Conservation (phyloP, 1,139 yeast species). For the Scheffersomyces segobiensis region DNA sequence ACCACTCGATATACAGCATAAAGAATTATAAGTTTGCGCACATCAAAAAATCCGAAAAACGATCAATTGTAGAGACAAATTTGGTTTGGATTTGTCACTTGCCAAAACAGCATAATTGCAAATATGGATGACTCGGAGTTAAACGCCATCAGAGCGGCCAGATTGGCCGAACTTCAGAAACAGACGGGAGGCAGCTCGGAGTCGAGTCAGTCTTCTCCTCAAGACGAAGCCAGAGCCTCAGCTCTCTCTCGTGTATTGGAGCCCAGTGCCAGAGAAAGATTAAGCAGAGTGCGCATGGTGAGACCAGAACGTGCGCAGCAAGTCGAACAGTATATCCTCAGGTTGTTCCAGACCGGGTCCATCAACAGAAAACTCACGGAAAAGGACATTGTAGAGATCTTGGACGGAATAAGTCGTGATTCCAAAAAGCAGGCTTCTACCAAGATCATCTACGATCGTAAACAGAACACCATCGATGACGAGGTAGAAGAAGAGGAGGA, state of each 20-base stretch:
- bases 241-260: slow-evolving; percentile 71
- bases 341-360: slow-evolving; percentile 78
- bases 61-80: not conserved
- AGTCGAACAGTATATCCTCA: slow-evolving; percentile 80
- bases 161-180: slow-evolving; percentile 77
- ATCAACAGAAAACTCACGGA: slow-evolving; percentile 72
- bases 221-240: slow-evolving; percentile 35
- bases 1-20: not conserved
- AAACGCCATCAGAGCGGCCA: slow-evolving; percentile 85
- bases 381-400: slow-evolving; percentile 74
- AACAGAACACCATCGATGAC: slow-evolving; percentile 8
- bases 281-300: slow-evolving; percentile 84
- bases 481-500: slow-evolving; percentile 14
- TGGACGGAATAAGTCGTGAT: slow-evolving; percentile 82
- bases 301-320: slow-evolving; percentile 88
- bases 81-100: not conserved
- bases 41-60: not conserved
- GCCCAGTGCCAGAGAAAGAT: slow-evolving; percentile 82
- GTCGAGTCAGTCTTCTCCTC: slow-evolving; percentile 15
- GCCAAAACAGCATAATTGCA: not conserved
- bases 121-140: slow-evolving; percentile 77
- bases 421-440: slow-evolving; percentile 61
- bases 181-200: slow-evolving; percentile 22
- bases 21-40: not conserved
- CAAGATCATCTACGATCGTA: slow-evolving; percentile 46